Percentiles rank a stretch among this genome's conserved stretches.
Evolutionary conservation across 371 early-diverging fungal genomes (phyloP).

Genomic region (Saksenaea oblongispora): DNA sequence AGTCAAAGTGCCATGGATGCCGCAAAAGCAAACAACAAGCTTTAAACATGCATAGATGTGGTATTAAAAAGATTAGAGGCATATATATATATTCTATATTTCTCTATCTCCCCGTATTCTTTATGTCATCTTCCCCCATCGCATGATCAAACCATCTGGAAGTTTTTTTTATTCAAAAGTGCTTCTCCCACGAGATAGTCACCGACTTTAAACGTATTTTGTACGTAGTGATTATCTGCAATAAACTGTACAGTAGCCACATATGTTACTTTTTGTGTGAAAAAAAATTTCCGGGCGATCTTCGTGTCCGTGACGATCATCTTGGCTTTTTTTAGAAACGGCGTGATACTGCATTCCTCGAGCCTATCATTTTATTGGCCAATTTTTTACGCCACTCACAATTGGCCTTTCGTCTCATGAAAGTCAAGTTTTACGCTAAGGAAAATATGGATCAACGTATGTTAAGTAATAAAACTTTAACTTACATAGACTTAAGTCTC

Average conservation of each 20-base stretch:
- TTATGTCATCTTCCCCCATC: not conserved
- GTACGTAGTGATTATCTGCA: not conserved
- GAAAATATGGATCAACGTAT: too few relatives aligned
- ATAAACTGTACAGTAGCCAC: not conserved
- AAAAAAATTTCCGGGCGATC: too few relatives aligned
- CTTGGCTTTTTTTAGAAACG: too few relatives aligned
- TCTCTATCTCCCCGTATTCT: not conserved
- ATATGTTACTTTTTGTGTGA: too few relatives aligned
- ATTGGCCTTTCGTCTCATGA: too few relatives aligned
- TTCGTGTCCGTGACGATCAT: too few relatives aligned
- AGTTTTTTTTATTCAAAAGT: not conserved
- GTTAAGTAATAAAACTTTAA: too few relatives aligned
- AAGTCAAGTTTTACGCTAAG: too few relatives aligned
- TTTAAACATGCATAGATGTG: slow-evolving; percentile 8
- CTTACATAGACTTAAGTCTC: too few relatives aligned
- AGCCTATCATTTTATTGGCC: too few relatives aligned
- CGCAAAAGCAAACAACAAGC: slow-evolving; percentile 31
- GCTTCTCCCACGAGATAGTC: not conserved
- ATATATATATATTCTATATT: not conserved
- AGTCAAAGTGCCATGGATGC: slow-evolving; percentile 36
- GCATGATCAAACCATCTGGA: not conserved
- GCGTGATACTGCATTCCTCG: too few relatives aligned
- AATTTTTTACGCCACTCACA: too few relatives aligned
- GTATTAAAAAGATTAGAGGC: not conserved
- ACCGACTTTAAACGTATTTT: not conserved